Evolutionary conservation across 306 rosid genomes (phyloP), one percentile per base, ranked within the genome.

Genomic region (Cicer chorassanicum): DNA sequence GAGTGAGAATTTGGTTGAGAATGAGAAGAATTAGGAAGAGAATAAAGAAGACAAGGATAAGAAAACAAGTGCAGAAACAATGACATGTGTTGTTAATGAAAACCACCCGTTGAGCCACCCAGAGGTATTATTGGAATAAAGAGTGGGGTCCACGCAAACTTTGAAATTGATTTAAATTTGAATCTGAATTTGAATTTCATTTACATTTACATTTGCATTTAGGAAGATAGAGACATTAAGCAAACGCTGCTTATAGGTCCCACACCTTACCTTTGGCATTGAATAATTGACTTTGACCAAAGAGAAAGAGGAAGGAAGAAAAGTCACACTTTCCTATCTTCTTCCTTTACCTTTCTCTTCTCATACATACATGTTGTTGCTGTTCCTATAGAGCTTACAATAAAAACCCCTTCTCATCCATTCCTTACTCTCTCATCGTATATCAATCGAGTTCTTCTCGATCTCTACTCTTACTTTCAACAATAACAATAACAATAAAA

Each of bases 261-360:
- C 82, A 60, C 11, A 29, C 7, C 6, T n/a, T 36, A 48, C 40
- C 70, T 73, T 68, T 80, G 21, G 71, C 85, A 82, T 84, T 86
- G 88, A 89, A 90, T 85, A 36, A 85, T 89, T 89, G 99, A 95
- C 98, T 92, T 89, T 92, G 99, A 95, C 99, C 83, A 45, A 15
- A 65, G 68, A 59, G 92, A 72, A 83, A 50, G 55, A 36, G 4
- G 83, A 41, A 36, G 78, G 98, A 90, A 92, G 90, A 88, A 87
- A 90, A 90, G 84, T 92, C 97, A 8, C 98, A 79, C 96, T 79
- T 92, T 91, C 98, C 90, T 85, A 75, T 60, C 92, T 68, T 73
- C 80, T 90, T 88, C 93, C 77, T 81, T 74, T 82, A 65, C 68
- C 34, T 75, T 62, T 67, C 77, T 68, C 15, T 62, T 29, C 4